phyloP scores from a whole-genome alignment of 2,329 filamentous ascomycete genomes.

The Uncinocarpus reesii region DNA sequence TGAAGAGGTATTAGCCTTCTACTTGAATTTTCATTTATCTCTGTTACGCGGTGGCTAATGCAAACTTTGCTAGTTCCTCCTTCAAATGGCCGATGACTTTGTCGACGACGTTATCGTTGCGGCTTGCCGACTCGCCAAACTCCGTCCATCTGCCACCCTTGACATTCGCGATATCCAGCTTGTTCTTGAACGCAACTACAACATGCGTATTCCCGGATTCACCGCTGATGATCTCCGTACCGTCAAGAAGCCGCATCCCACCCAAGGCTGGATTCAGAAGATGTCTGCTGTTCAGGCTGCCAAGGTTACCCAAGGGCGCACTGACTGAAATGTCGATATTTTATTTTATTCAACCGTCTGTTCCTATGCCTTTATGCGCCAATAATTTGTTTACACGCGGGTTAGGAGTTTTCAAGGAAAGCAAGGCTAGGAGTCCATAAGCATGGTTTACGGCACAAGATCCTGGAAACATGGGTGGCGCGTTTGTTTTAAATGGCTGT shows the following conservation, averaged over 20 bases:
- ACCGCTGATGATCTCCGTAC: conserved; percentile 88
- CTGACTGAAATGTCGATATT: conserved; percentile 24
- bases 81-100: conserved; percentile 85
- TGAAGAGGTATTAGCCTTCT: conserved; percentile 60
- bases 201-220: conserved; percentile 88
- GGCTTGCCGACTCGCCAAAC: conserved; percentile 84
- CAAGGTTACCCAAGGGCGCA: conserved; percentile 51
- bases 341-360: not conserved
- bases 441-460: not conserved
- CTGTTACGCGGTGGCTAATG: conserved; percentile 6
- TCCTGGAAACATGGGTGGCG: not conserved
- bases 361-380: not conserved
- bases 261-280: conserved; percentile 84
- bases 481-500: too few species aligned
- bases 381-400: not conserved
- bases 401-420: not conserved
- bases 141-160: conserved; percentile 78
- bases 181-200: conserved; percentile 73
- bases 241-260: conserved; percentile 84
- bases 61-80: conserved; percentile 55
- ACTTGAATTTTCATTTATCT: not conserved
- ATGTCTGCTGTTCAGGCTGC: conserved; percentile 94
- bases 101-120: conserved; percentile 80
- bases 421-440: not conserved
- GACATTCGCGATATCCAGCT: conserved; percentile 82